Conservation (phyloP, 306 rosid genomes). For the Ceratonia siliqua region DNA sequence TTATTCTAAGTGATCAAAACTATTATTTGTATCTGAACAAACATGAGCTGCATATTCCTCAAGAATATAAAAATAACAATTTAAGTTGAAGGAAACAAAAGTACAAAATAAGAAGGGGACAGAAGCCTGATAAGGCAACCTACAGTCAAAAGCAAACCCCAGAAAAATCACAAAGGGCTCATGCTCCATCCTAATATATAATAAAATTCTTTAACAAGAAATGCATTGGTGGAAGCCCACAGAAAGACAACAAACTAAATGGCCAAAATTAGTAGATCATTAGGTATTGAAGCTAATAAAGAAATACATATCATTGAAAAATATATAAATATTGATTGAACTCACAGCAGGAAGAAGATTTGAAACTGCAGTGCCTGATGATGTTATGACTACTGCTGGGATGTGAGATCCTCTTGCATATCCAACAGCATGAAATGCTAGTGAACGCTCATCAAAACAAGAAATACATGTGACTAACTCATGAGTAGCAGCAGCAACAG, state of each 20-base stretch:
- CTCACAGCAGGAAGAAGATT: slow-evolving; percentile 98
- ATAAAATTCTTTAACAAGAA: background rate
- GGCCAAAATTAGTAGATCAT: slow-evolving; percentile 12
- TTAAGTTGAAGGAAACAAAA: slow-evolving; percentile 13
- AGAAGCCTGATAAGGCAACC: background rate
- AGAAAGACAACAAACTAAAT: slow-evolving; percentile 8
- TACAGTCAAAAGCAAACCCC: background rate
- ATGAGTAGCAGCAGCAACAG: slow-evolving; percentile 94
- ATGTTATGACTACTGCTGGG: slow-evolving; percentile 90
- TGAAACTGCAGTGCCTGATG: slow-evolving; percentile 98
- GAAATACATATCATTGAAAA: background rate
- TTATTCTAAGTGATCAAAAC: slow-evolving; percentile 22
- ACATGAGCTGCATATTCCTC: slow-evolving; percentile 25
- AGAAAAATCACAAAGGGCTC: background rate
- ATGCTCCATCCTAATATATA: background rate
- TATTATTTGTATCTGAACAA: slow-evolving; percentile 12
- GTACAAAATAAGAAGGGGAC: slow-evolving; percentile 5
- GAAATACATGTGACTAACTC: slow-evolving; percentile 69
- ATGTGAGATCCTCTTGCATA: slow-evolving; percentile 88
- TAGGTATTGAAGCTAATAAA: background rate
- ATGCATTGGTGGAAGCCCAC: slow-evolving; percentile 9
- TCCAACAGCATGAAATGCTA: slow-evolving; percentile 96
- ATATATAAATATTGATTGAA: slow-evolving; percentile 25
- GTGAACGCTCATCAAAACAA: slow-evolving; percentile 95
- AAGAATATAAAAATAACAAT: slow-evolving; percentile 19